These are phyloP conservation scores for Albifimbria verrucaria DNA, from an alignment of 2,329 filamentous ascomycete species.

Conservation along the genomic window DNA sequence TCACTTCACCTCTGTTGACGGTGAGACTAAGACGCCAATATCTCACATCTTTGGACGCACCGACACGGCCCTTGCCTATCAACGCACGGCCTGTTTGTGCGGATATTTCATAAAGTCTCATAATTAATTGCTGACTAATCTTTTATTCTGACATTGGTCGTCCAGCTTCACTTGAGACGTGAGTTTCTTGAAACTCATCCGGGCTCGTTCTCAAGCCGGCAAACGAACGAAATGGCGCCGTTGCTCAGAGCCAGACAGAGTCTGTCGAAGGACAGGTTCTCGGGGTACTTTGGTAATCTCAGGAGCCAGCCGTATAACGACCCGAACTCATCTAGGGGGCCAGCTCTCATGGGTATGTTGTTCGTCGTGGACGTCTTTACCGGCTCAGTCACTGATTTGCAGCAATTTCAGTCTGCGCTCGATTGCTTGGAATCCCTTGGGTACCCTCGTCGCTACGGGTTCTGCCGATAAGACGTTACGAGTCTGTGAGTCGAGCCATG, in stretches of 20 bases:
- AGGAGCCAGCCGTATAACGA: slow-evolving; percentile 72
- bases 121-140: too few species aligned
- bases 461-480: slow-evolving; percentile 66
- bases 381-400: too few species aligned
- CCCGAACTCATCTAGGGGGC: slow-evolving; percentile 50
- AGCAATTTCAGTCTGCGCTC: slow-evolving; percentile 73
- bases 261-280: slow-evolving; percentile 68
- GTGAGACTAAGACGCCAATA: too few species aligned
- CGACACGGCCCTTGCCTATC: too few species aligned
- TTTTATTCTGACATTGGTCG: too few species aligned
- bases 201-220: too few species aligned
- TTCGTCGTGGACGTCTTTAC: too few species aligned
- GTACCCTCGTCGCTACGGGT: slow-evolving; percentile 80
- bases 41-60: too few species aligned
- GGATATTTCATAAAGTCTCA: too few species aligned
- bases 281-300: slow-evolving; percentile 61
- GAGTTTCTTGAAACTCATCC: background rate
- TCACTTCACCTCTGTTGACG: too few species aligned
- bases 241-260: slow-evolving; percentile 46
- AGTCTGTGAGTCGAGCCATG: slow-evolving; percentile 60
- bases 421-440: slow-evolving; percentile 85
- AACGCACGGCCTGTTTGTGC: too few species aligned
- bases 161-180: background rate
- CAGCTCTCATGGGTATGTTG: slow-evolving; percentile 53
- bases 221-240: slow-evolving; percentile 37